Evolutionary conservation across 345 rosid genomes (phyloP).

Genomic region (Salix purpurea): DNA sequence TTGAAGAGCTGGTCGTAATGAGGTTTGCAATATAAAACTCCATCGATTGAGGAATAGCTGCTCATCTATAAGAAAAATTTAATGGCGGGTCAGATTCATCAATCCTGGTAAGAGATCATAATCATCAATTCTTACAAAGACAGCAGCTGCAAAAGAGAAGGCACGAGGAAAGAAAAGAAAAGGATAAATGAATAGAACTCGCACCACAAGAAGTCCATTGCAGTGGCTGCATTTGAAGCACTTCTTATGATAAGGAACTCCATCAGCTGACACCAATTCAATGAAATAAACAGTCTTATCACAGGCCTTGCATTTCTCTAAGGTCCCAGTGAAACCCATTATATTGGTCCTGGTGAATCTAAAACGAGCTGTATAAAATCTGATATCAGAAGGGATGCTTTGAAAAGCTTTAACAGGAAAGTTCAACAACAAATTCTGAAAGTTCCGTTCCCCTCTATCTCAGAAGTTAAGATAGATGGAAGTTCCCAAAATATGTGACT

Average conservation of each 20-base stretch:
- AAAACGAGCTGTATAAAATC: neutral
- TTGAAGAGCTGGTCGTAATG: slow-evolving; percentile 82
- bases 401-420: neutral
- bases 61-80: slow-evolving; percentile 45
- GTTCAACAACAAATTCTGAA: neutral
- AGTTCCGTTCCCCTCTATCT: slow-evolving; percentile 4
- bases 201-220: slow-evolving; percentile 70
- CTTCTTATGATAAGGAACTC: slow-evolving; percentile 68
- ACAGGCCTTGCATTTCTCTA: slow-evolving; percentile 76
- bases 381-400: neutral
- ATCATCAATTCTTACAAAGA: neutral
- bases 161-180: neutral
- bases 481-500: neutral
- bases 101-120: neutral
- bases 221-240: slow-evolving; percentile 92
- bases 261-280: slow-evolving; percentile 74
- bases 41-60: slow-evolving; percentile 65
- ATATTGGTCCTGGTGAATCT: neutral
- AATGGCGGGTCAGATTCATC: neutral
- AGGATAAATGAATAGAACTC: neutral
- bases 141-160: neutral
- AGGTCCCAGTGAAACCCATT: slow-evolving; percentile 60
- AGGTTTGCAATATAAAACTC: slow-evolving; percentile 75
- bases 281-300: slow-evolving; percentile 67
- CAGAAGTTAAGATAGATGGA: slow-evolving; percentile 11